Evolutionary conservation across 169 alveolate genomes (phyloP).

Genomic region (Plasmodium gonderi): DNA sequence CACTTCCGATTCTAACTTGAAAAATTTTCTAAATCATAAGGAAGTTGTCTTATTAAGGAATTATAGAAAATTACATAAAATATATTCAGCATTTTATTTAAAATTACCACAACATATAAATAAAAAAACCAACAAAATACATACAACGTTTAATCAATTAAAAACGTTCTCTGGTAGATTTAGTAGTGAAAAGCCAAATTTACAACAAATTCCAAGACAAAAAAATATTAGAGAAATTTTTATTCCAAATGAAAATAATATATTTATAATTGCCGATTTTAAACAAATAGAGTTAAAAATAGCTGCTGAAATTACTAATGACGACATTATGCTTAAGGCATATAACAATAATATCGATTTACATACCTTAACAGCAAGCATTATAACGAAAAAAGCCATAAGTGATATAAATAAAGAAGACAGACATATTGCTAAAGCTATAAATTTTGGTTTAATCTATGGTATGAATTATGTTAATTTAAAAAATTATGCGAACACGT

Average conservation of each 20-base stretch:
- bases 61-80: constrained; percentile 84
- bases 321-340: constrained; percentile 88
- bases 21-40: constrained; percentile 83
- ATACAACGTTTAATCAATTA: constrained; percentile 88
- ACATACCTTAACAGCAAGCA: constrained; percentile 86
- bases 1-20: constrained; percentile 87
- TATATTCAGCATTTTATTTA: constrained; percentile 87
- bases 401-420: constrained; percentile 84
- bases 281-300: constrained; percentile 89
- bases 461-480: constrained; percentile 88
- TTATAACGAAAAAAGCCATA: constrained; percentile 78
- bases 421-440: constrained; percentile 92
- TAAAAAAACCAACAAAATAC: constrained; percentile 82
- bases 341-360: constrained; percentile 81
- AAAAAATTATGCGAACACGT: constrained; percentile 86
- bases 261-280: constrained; percentile 89
- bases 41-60: constrained; percentile 85
- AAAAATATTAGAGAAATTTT: constrained; percentile 86
- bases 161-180: constrained; percentile 91
- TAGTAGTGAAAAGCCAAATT: constrained; percentile 90
- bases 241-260: constrained; percentile 82
- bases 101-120: constrained; percentile 87
- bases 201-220: constrained; percentile 91
- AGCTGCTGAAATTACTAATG: constrained; percentile 90
- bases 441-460: constrained; percentile 88